phyloP scores from a whole-genome alignment of 345 rosid species.

The Salix viminalis region DNA sequence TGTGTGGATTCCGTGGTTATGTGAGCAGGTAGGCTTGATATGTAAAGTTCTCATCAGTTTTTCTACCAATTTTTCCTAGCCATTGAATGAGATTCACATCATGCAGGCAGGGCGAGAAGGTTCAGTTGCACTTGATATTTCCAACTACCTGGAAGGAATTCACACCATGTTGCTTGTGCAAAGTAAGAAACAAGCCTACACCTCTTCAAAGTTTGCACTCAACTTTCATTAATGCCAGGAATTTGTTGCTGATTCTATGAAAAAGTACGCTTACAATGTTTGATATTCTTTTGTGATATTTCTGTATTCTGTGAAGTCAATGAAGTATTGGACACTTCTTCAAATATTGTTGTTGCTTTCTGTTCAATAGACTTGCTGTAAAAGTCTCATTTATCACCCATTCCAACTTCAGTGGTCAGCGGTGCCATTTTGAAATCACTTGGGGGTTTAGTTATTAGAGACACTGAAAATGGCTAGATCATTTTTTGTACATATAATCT shows the following conservation, averaged over 20 bases:
- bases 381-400: neutral
- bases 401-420: neutral
- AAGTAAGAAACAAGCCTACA: conserved; percentile 42
- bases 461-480: neutral
- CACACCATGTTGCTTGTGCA: conserved; percentile 54
- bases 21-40: conserved; percentile 49
- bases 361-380: neutral
- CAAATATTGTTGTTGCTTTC: neutral
- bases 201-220: neutral
- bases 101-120: conserved; percentile 55
- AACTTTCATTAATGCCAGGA: neutral
- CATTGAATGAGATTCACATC: conserved; percentile 14
- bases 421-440: neutral
- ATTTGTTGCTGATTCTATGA: neutral
- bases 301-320: neutral
- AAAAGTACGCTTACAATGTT: no score
- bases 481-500: no score
- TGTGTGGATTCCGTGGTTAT: conserved; percentile 79
- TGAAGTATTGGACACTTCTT: neutral
- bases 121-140: conserved; percentile 43
- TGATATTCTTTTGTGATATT: neutral
- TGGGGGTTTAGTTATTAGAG: neutral
- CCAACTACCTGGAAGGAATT: conserved; percentile 71
- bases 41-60: conserved; percentile 7
- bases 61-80: neutral